phyloP scores from a whole-genome alignment of 371 early-diverging fungal species.

The Circinella minor region DNA sequence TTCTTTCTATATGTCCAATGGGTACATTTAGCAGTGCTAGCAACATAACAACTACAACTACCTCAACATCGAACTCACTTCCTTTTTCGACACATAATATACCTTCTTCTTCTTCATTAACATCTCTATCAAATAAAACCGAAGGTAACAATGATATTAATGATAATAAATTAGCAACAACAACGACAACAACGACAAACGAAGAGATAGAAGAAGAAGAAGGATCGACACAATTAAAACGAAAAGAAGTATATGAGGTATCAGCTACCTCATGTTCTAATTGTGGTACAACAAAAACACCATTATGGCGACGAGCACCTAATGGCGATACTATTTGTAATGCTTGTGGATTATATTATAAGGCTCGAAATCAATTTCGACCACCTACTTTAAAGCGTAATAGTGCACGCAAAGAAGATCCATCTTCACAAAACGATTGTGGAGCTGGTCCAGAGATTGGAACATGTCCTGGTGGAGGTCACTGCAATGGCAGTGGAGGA shows the following conservation, averaged over 20 bases:
- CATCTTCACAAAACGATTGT: neutral
- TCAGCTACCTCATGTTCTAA: constrained; percentile 66
- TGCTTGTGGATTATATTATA: constrained; percentile 85
- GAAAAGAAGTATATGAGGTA: constrained; percentile 12
- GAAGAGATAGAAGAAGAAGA: no score
- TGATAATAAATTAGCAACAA: neutral
- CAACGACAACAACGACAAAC: neutral
- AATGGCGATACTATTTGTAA: constrained; percentile 88
- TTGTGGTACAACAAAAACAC: constrained; percentile 87
- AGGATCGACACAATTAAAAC: neutral
- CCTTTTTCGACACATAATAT: neutral
- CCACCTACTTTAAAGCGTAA: constrained; percentile 53
- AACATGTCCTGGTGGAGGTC: constrained; percentile 80
- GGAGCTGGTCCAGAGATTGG: constrained; percentile 35
- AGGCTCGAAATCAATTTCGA: constrained; percentile 45
- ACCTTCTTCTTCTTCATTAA: neutral
- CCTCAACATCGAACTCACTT: neutral
- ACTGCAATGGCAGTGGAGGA: constrained; percentile 81
- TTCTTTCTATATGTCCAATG: constrained; percentile 1
- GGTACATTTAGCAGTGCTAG: neutral
- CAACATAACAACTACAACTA: neutral
- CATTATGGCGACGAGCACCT: constrained; percentile 89
- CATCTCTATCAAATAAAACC: neutral
- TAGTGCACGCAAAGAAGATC: constrained; percentile 23
- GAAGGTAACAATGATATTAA: neutral